Evolutionary conservation across 768 basidiomycete genomes (phyloP).

Genomic region (Termitomyces sp.): DNA sequence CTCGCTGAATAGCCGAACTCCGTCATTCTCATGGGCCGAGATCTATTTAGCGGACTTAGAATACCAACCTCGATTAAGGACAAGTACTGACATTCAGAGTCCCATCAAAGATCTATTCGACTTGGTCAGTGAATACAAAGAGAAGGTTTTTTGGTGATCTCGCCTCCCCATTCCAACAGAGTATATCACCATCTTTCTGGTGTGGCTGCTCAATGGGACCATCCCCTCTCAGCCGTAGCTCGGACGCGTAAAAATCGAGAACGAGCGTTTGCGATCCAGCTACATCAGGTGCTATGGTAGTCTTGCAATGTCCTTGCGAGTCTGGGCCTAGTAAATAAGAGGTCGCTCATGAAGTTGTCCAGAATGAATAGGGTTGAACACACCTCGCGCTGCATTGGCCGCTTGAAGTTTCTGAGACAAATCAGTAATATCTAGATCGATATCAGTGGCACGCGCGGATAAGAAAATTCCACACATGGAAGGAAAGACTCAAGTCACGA

Average conservation of each 20-base stretch:
- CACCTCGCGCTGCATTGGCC: constrained; percentile 59
- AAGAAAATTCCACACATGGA: constrained; percentile 73
- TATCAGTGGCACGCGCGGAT: constrained; percentile 22
- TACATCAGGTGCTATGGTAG: constrained; percentile 10
- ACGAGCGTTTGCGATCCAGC: constrained; percentile 13
- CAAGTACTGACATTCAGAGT: constrained; percentile 47
- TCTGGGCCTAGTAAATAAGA: constrained; percentile 53
- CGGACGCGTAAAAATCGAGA: constrained; percentile 66
- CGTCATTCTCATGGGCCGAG: constrained; percentile 62
- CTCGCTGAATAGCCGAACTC: constrained; percentile 40
- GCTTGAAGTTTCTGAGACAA: constrained; percentile 30
- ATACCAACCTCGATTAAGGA: background rate
- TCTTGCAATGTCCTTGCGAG: constrained; percentile 33
- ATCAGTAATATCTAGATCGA: constrained; percentile 16
- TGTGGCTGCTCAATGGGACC: constrained; percentile 66
- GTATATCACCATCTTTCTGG: constrained; percentile 41
- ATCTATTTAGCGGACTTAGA: constrained; percentile 35
- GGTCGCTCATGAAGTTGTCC: background rate
- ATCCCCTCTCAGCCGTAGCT: constrained; percentile 66
- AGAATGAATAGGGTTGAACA: constrained; percentile 6
- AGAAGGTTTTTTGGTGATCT: constrained; percentile 17
- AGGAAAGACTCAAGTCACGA: constrained; percentile 12
- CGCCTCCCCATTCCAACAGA: constrained; percentile 87
- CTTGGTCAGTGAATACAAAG: background rate
- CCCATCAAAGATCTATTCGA: constrained; percentile 64